Evolutionary conservation across 2,329 filamentous ascomycete species (phyloP), one percentile per base, ranked within the genome.

Genomic region (Trichothecium roseum): DNA sequence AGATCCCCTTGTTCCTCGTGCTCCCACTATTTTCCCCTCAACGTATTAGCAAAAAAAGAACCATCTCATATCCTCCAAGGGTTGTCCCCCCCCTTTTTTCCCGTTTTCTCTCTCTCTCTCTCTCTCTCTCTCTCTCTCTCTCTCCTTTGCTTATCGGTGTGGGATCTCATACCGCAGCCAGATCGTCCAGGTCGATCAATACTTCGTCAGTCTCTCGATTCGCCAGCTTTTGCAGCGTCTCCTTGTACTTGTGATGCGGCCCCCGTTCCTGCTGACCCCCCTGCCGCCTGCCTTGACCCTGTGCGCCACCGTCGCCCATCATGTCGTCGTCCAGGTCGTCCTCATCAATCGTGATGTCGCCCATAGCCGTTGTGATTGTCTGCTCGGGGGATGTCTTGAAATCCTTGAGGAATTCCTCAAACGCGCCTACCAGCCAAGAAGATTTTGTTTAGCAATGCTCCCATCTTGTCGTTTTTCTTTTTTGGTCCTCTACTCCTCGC

Each of bases 241-340:
- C 74, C 69, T 83, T 81, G 63, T 98, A 98, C 63, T 96, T 96
- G 56, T 81, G 66, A 54, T 81, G 85, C 28, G 78, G 79, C 48
- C 68, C 57, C 48, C 59, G 62, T 47, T 61, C 62, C 44, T 54
- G 63, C 45, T 64, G 64, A 53, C 61, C 68, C 32, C 71, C 61
- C 44, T 64, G 62, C 35, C 60, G 67, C 16, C 66, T 69, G 41
- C 56, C 63, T 40, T 66, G 64, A 28, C 66, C 64, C 18, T 42
- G 34, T 15, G 38, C 40, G 42, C 84, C 80, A 42, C 78, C 74
- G 48, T 88, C 82, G 54, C 94, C 85, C 78, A 94, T 86, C 53
- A 93, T 84, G 51, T 95, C 87, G 56, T 94, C 88, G 59, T 81
- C 87, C 29, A 84, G 71, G 47, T 82, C 83, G 60, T 93, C 82